Conservation (phyloP, 1,284 basidiomycete species). For the Earliella scabrosa region DNA sequence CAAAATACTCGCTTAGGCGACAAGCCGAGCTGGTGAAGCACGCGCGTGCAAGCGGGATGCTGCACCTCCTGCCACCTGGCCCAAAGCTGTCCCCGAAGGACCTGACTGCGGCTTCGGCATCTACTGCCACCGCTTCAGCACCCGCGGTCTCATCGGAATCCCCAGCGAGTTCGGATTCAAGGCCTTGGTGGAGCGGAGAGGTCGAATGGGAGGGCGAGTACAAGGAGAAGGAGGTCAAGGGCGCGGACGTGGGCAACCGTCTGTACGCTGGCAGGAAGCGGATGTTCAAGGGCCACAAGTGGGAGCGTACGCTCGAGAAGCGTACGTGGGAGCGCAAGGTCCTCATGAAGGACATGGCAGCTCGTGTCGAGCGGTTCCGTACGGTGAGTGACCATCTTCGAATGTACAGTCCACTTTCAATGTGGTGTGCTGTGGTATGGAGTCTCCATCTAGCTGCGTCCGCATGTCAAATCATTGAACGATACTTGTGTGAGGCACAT, state of each 20-base stretch:
- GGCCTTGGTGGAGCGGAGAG: conserved; percentile 39
- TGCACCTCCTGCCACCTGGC: conserved; percentile 68
- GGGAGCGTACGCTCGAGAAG: conserved; percentile 62
- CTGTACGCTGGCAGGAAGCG: conserved; percentile 74
- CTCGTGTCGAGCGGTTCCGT: conserved; percentile 66
- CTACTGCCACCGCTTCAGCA: conserved; percentile 5
- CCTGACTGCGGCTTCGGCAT: conserved; percentile 13
- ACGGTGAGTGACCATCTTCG: conserved; percentile 50
- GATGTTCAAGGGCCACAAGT: conserved; percentile 89
- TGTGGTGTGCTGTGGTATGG: background rate
- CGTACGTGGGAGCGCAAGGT: conserved; percentile 50
- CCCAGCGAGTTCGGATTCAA: background rate
- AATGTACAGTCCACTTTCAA: too few relatives aligned
- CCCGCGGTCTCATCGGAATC: conserved; percentile 1
- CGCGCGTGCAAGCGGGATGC: conserved; percentile 54
- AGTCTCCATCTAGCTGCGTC: too few relatives aligned
- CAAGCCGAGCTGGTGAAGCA: conserved; percentile 80
- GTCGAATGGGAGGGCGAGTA: conserved; percentile 64
- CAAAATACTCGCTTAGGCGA: conserved; percentile 71
- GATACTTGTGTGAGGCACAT: too few relatives aligned
- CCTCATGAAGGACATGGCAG: conserved; percentile 69
- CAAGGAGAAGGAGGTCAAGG: conserved; percentile 50
- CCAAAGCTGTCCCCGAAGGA: conserved; percentile 48
- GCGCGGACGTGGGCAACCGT: conserved; percentile 59
- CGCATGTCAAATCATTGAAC: too few relatives aligned